Evolutionary conservation across 495 filamentous ascomycete species (phyloP).

Genomic region (Parathielavia appendiculata): DNA sequence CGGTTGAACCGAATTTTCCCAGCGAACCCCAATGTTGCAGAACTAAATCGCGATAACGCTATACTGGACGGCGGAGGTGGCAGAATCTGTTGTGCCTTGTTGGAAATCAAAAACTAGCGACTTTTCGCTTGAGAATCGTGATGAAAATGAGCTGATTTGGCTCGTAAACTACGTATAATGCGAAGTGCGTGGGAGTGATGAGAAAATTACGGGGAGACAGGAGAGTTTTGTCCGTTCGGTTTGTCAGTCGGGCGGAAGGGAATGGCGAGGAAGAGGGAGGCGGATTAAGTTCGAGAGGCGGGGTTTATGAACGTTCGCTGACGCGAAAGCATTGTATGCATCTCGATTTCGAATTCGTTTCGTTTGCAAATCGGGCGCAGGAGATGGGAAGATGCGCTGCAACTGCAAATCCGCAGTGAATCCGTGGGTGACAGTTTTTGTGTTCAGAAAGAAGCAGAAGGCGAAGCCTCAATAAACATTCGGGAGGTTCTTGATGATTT

Average conservation of each 20-base stretch:
- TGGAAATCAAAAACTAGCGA: background rate
- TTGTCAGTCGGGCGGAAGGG: slow-evolving; percentile 1
- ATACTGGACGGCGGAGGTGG: background rate
- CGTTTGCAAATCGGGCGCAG: background rate
- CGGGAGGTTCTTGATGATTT: slow-evolving; percentile 11
- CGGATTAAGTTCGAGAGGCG: background rate
- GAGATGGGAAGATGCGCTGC: background rate
- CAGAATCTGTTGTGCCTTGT: too few relatives aligned
- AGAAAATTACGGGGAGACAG: background rate
- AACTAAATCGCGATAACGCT: background rate
- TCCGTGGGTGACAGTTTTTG: background rate
- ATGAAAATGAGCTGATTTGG: background rate
- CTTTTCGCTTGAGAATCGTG: background rate
- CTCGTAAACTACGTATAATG: background rate
- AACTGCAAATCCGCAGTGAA: slow-evolving; percentile 1
- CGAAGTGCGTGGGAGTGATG: background rate
- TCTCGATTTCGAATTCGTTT: background rate
- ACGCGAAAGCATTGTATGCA: slow-evolving; percentile 3
- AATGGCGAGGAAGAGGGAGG: background rate
- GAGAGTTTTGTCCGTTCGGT: background rate
- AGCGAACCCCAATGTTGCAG: background rate
- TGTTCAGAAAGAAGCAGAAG: background rate
- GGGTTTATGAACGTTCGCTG: background rate
- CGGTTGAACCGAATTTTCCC: too few relatives aligned
- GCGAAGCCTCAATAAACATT: background rate